Conservation (phyloP, 148 eudicot genomes). For the Limonium bicolor region DNA sequence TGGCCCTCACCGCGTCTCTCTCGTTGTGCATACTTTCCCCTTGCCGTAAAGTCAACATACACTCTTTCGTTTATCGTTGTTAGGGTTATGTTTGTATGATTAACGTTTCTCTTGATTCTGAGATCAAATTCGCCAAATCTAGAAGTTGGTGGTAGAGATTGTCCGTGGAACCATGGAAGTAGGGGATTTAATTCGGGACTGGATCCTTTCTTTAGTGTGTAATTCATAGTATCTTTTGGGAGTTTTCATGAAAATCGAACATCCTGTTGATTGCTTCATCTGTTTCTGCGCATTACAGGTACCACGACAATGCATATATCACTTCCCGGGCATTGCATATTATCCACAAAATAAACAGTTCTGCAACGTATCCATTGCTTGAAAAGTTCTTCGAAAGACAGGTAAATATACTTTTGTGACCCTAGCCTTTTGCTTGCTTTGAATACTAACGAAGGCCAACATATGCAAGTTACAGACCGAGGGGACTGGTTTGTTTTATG, state of each 20-base stretch:
- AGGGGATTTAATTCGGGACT: no score
- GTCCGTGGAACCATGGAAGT: no score
- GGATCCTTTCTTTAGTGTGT: background rate
- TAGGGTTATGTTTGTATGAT: background rate
- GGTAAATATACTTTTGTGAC: conserved; percentile 11
- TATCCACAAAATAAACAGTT: conserved; percentile 31
- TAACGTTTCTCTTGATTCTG: background rate
- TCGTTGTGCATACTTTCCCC: conserved; percentile 56
- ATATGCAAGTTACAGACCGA: no score
- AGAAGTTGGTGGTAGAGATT: no score
- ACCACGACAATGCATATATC: conserved; percentile 67
- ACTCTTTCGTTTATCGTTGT: background rate
- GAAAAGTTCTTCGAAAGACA: conserved; percentile 54
- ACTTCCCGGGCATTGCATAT: conserved; percentile 73
- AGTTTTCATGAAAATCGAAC: background rate
- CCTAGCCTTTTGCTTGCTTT: no score
- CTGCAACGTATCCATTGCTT: conserved; percentile 56
- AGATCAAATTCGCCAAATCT: no score
- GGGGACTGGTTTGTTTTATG: no score
- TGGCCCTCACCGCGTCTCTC: conserved; percentile 31
- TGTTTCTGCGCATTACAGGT: conserved; percentile 25
- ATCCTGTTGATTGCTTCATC: background rate
- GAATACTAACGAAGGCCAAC: no score
- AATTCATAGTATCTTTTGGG: background rate
- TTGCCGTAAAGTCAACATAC: conserved; percentile 36